Base-by-base conservation (phyloP, 768 basidiomycete species). In the Infundibulicybe gibba region DNA sequence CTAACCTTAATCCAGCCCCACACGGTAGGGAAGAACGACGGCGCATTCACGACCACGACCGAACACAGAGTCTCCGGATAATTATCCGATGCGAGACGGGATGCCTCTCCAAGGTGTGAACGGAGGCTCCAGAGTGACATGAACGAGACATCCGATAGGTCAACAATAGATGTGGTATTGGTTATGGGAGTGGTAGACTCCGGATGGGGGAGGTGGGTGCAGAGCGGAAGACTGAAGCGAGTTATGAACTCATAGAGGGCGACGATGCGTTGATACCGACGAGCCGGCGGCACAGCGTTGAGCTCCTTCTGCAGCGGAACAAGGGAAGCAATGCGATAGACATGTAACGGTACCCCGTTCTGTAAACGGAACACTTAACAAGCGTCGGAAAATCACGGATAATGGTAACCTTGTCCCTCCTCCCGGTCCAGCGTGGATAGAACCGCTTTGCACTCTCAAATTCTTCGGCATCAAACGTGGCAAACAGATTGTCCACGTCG, bases 391-490 rank as follows among this genome's bases (percentile, higher is more conserved):
- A 19, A 30, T 52, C 68, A 2, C 8, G 25, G 25, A 25, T 25
- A 8, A 25, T 25, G 4, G 25, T 25, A 53, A 83, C 88, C 70
- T 85, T 87, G 60, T 90, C 85, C 52, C 87, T 69, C 39, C 84
- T 71, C 0, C 89, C 90, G 0, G 87, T 90, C 87, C 87, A 91
- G 30, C 85, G 75, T 1, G 89, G 87, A 64, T 91, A 93, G 50
- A 83, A 86, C 43, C 74, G 67, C 54, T 77, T 76, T 0, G 82
- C 61, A 9, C 59, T 56, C 59, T 84, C 79, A 45, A 90, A 72
- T 52, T 90, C 90, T 6, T 72, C 72, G 0, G 66, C 44, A 16
- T 75, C 73, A 52, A 89, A 84, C 2, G 71, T 69, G 5, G 72
- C 68, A 61, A 80, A 91, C 11, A 91, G 67, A n/a, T 71, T 69